Conservation (phyloP, 139 green algal genomes). For the Chlamydomonas schloesseri region DNA sequence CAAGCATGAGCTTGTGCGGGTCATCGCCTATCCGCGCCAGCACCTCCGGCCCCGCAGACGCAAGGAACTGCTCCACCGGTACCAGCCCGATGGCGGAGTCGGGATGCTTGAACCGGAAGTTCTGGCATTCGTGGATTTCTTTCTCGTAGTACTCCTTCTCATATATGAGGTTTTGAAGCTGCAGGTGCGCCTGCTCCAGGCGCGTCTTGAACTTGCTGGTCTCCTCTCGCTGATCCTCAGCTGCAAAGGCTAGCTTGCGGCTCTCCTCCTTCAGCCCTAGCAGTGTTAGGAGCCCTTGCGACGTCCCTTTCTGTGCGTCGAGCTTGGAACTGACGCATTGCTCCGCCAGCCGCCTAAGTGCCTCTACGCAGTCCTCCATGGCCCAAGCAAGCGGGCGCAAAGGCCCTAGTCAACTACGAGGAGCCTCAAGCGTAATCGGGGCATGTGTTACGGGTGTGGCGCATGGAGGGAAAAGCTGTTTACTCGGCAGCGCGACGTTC, state of each 20-base stretch:
- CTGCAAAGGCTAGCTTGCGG: slow-evolving; percentile 44
- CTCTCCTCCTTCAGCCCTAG: slow-evolving; percentile 63
- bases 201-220: slow-evolving; percentile 66
- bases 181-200: slow-evolving; percentile 68
- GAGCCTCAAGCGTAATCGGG: no score
- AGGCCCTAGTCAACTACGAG: no score
- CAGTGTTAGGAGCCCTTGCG: slow-evolving; percentile 45
- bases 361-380: slow-evolving; percentile 25
- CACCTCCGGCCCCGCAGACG: slow-evolving; percentile 22
- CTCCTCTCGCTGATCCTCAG: slow-evolving; percentile 67
- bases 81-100: slow-evolving; percentile 70
- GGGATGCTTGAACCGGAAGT: slow-evolving; percentile 68
- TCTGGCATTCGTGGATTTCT: slow-evolving; percentile 75
- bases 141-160: slow-evolving; percentile 83
- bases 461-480: no score
- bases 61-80: slow-evolving; percentile 63
- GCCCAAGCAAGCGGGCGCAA: no score
- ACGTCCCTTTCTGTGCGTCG: neutral
- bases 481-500: no score
- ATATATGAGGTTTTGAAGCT: slow-evolving; percentile 82
- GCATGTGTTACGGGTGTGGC: no score
- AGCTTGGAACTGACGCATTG: neutral
- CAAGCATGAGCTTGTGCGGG: slow-evolving; percentile 57
- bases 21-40: neutral
- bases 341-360: slow-evolving; percentile 30